Base-by-base conservation (phyloP, 2,329 filamentous ascomycete species). In the Pseudogymnoascus sp. region DNA sequence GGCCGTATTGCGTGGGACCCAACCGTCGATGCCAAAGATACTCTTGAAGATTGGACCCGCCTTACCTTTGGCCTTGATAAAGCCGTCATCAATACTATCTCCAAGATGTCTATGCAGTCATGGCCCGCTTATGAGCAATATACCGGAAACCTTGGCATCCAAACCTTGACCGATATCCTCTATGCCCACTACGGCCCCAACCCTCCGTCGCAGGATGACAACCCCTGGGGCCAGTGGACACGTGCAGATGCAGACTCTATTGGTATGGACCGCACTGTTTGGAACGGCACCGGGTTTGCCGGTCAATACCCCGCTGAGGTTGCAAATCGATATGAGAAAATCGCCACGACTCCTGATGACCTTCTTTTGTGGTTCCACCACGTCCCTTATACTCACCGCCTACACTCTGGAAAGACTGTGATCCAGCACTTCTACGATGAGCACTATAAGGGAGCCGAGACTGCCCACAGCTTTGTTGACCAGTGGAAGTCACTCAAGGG, bases 311-410 rank as follows among this genome's bases (percentile, higher is more conserved):
- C 86, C 0, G 66, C 78, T 0, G 82, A 87, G 63, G 72, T 90
- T 0, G 82, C 83, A 0, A 71, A 75, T 2, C 72, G 76, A 67
- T 90, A 81, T 69, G 87, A 90, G 66, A 74, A 80, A 44, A 75
- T 84, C 15, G 79, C 81, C 12, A 86, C 82, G 0, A 90, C 87
- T 0, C 86, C 87, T 0, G 87, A 90, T 64, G 77, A 90, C 21
- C 75, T 90, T 1, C 72, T 90, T 2, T 76, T 90, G 2, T 91
- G 87, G 87, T 90, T 90, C 74, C 88, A 90, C 71, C 88, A 91
- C 68, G 85, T 90, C 0, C 80, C 81, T 3, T 91, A 88, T 70
- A 88, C 84, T 0, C 82, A 88, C 39, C 72, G 71, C 5, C 78
- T 90, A 1, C 78, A 84, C 8, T 84, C 81, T 0, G 84, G 85